Percentiles rank a stretch among this genome's conserved stretches.
These are phyloP conservation scores for Baeospora myosura DNA, from an alignment of 1,284 basidiomycete species.

Conservation along the genomic window DNA sequence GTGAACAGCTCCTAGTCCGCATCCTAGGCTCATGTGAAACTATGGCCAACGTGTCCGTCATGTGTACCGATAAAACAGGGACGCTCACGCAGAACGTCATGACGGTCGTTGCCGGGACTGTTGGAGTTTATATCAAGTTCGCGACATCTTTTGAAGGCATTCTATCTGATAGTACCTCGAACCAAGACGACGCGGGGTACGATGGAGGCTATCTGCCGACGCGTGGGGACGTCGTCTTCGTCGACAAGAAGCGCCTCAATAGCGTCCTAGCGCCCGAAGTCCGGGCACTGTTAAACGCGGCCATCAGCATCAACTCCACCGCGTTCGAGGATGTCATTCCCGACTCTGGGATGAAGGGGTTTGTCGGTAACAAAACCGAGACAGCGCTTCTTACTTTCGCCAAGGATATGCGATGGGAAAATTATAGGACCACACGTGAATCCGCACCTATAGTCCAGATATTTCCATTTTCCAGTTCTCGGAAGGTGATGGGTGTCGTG, in stretches of 20 bases:
- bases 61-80: constrained; percentile 95
- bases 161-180: constrained; percentile 61
- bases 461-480: constrained; percentile 92
- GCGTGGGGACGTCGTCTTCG: constrained; percentile 69
- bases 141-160: constrained; percentile 77
- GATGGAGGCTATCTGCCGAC: too few species aligned
- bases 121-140: constrained; percentile 92
- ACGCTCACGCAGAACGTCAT: constrained; percentile 92
- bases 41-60: constrained; percentile 95
- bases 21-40: constrained; percentile 96
- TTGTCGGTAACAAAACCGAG: constrained; percentile 96
- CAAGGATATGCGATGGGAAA: constrained; percentile 78
- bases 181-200: constrained; percentile 47
- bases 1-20: constrained; percentile 90
- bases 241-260: constrained; percentile 74
- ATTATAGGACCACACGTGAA: constrained; percentile 69
- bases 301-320: constrained; percentile 91
- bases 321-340: constrained; percentile 84
- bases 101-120: constrained; percentile 92
- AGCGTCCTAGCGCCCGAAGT: constrained; percentile 57
- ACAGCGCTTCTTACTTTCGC: constrained; percentile 88
- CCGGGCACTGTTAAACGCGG: constrained; percentile 71
- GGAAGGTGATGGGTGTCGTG: constrained; percentile 95
- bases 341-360: constrained; percentile 57
- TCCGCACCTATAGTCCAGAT: constrained; percentile 72